Percentiles rank a stretch among this genome's conserved stretches.
These are phyloP conservation scores for Trichosporon ovoides DNA, from an alignment of 1,284 basidiomycete genomes.

Conservation along the genomic window DNA sequence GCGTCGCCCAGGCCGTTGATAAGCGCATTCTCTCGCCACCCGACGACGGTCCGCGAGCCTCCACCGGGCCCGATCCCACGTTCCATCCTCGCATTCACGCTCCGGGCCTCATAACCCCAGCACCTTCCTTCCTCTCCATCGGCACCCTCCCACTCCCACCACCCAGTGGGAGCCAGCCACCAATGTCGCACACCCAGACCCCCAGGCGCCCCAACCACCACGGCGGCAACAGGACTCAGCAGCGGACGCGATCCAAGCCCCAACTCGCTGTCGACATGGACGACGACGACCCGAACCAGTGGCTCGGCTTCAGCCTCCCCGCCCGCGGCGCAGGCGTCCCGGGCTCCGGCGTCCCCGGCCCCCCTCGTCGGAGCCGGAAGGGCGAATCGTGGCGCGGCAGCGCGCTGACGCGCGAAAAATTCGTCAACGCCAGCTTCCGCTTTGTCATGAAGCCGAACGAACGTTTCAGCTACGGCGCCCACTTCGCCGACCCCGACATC, in stretches of 20 bases:
- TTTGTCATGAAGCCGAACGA: slow-evolving; percentile 88
- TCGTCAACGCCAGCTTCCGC: slow-evolving; percentile 87
- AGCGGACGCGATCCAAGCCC: slow-evolving; percentile 23
- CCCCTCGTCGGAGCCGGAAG: slow-evolving; percentile 64
- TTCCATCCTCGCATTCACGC: not conserved
- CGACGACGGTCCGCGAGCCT: not conserved
- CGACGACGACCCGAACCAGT: slow-evolving; percentile 35
- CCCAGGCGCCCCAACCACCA: slow-evolving; percentile 9
- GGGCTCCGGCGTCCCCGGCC: slow-evolving; percentile 18
- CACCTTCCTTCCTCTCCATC: not conserved
- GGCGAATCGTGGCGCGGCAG: slow-evolving; percentile 53
- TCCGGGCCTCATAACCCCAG: not conserved
- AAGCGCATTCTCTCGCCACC: not conserved
- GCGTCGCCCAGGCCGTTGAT: not conserved
- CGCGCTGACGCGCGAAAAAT: slow-evolving; percentile 80
- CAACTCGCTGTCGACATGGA: slow-evolving; percentile 25
- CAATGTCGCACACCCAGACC: slow-evolving; percentile 4
- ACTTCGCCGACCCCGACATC: slow-evolving; percentile 91
- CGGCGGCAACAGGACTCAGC: not conserved
- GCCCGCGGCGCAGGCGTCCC: slow-evolving; percentile 54
- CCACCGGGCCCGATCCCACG: not conserved
- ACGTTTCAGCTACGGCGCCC: slow-evolving; percentile 72
- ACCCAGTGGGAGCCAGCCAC: not conserved
- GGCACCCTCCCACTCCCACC: not conserved
- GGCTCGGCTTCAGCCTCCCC: slow-evolving; percentile 75